Evolutionary conservation across 1,139 yeast genomes (phyloP).

Genomic region (Protomyces pachydermus): DNA sequence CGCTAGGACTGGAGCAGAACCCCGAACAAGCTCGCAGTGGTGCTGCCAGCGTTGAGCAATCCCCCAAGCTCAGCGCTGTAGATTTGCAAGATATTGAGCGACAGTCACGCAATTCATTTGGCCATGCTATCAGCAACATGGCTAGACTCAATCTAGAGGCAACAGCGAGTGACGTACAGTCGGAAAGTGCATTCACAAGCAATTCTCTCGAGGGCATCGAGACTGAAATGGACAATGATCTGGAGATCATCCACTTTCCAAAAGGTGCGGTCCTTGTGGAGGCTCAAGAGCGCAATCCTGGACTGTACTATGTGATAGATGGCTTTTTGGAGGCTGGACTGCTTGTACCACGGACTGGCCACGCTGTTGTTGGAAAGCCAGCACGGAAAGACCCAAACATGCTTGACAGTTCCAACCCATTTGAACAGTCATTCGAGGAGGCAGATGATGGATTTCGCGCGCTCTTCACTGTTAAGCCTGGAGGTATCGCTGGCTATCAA

Average conservation of each 20-base stretch:
- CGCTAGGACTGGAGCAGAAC: constrained; percentile 57
- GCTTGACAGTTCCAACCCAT: constrained; percentile 3
- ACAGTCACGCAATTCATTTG: constrained; percentile 7
- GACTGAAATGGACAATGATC: constrained; percentile 57
- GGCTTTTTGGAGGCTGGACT: constrained; percentile 60
- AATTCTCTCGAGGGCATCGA: constrained; percentile 43
- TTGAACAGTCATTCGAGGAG: constrained; percentile 20
- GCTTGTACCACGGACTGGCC: neutral
- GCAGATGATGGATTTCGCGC: constrained; percentile 31
- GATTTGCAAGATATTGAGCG: constrained; percentile 2
- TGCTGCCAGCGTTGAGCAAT: constrained; percentile 11
- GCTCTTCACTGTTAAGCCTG: constrained; percentile 60
- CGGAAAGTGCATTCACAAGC: constrained; percentile 23
- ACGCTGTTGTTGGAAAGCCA: constrained; percentile 2
- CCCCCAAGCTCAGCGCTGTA: constrained; percentile 3
- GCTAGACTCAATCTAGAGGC: constrained; percentile 15
- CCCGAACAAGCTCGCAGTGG: constrained; percentile 1
- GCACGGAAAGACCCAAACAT: neutral
- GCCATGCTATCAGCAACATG: constrained; percentile 20
- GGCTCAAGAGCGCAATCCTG: constrained; percentile 64
- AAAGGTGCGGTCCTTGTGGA: constrained; percentile 56
- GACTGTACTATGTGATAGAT: constrained; percentile 71
- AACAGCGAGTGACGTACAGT: constrained; percentile 21
- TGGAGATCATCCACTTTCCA: constrained; percentile 55
- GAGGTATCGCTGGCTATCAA: constrained; percentile 84